Base-by-base conservation (phyloP, 2,329 filamentous ascomycete species). In the Dactylonectria macrodidyma region DNA sequence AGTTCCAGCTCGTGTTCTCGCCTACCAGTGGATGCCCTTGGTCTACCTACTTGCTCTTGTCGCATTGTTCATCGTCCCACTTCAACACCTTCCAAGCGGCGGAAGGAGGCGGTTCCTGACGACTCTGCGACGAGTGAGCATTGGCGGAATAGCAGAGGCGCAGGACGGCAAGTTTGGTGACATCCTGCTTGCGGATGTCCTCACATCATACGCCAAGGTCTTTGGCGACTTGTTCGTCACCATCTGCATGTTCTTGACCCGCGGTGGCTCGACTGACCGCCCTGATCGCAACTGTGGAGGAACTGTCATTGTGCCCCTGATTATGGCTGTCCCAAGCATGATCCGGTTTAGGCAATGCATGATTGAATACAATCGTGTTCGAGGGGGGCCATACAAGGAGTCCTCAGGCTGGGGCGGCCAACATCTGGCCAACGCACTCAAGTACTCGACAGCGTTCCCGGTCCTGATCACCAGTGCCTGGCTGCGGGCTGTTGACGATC, bases 81-180 rank as follows among this genome's bases (percentile, higher is more conserved):
- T 95, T 24, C 90, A 91, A 46, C 88, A 89, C 56, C 81, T 90
- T 4, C 92, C 93, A 14, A 87, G 90, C 73, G 84, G 87, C 47
- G 95, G 95, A 2, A 91, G 95, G 48, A 87, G 89, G 59, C 90
- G 94, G 1, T 92, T 97, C 50, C 88, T 97, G 54, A 82, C 88
- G 11, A 95, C 91, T 0, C 84, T 98, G 51, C 90, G 90, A 68
- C 92, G 96, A 64, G 90, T 98, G 68, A 90, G 89, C 74, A 84
- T 98, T 50, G 96, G 96, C 26, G 95, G 95, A 0, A 87, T 99
- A 26, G 95, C 96, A 14, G 92, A 95, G 81, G 86, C 93, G 1
- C 89, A 93, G 73, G 93, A 98, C 80, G 95, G 95, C 62, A 97
- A 97, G 78, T 98, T 98, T 76, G 95, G 94, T 63, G 96, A 99